These are phyloP conservation scores for Phytophthora tubulina DNA, from an alignment of 352 stramenopile genomes.

Conservation along the genomic window DNA sequence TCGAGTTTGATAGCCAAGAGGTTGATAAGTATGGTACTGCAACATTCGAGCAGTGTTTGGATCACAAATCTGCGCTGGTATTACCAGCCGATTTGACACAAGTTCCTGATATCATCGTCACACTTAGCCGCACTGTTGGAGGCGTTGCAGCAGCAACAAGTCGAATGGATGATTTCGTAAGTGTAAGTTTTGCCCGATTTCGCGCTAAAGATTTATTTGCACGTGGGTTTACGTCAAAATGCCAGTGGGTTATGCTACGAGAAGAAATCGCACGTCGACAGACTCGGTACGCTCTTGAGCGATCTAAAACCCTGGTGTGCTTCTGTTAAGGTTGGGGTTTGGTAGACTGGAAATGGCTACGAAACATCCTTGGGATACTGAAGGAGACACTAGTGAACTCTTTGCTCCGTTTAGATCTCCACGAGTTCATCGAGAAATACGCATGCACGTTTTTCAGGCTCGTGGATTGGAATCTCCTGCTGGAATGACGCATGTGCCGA, in stretches of 20 bases:
- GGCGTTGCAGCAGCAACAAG: slow-evolving; percentile 15
- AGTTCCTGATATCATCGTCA: slow-evolving; percentile 75
- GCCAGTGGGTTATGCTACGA: slow-evolving; percentile 64
- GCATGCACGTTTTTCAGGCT: slow-evolving; percentile 89
- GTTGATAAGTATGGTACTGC: slow-evolving; percentile 58
- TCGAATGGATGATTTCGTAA: slow-evolving; percentile 66
- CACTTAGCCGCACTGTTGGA: slow-evolving; percentile 60
- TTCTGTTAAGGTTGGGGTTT: slow-evolving; percentile 73
- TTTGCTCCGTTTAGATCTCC: slow-evolving; percentile 62
- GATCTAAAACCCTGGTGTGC: slow-evolving; percentile 56
- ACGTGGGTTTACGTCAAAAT: slow-evolving; percentile 52
- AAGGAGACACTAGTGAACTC: slow-evolving; percentile 43
- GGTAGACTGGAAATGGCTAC: slow-evolving; percentile 73
- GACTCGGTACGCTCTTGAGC: slow-evolving; percentile 64
- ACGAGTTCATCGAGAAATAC: slow-evolving; percentile 68
- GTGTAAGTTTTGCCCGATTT: slow-evolving; percentile 66
- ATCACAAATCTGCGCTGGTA: slow-evolving; percentile 54
- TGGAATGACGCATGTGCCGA: slow-evolving; percentile 61
- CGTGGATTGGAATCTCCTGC: slow-evolving; percentile 59
- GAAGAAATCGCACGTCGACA: slow-evolving; percentile 73
- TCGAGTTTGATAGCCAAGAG: slow-evolving; percentile 64
- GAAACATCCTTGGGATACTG: slow-evolving; percentile 52
- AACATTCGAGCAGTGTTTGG: slow-evolving; percentile 61
- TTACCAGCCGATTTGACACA: slow-evolving; percentile 76
- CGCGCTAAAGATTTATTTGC: slow-evolving; percentile 49